Percentiles rank a stretch among this genome's conserved stretches.
Evolutionary conservation across 768 basidiomycete genomes (phyloP).

Genomic region (Pholiota molesta): DNA sequence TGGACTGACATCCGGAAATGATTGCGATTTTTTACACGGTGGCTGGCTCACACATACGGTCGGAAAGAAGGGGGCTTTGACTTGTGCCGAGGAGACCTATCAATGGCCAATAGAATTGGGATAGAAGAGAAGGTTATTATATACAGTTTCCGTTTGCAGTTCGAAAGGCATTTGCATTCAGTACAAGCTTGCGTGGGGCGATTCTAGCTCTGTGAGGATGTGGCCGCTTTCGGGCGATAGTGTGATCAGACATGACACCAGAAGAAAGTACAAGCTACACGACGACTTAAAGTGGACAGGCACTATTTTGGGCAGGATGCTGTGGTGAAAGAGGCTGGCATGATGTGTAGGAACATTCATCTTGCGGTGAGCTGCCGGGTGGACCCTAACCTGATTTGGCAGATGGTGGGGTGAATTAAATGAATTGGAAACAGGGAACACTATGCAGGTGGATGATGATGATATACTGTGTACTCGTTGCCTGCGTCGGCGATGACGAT

Average conservation of each 20-base stretch:
- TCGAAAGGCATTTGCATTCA: neutral
- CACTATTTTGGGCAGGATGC: neutral
- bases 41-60: slow-evolving; percentile 1
- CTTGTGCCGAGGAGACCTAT: slow-evolving; percentile 4
- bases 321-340: neutral
- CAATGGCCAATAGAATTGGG: neutral
- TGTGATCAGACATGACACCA: slow-evolving; percentile 5
- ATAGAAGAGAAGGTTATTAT: neutral
- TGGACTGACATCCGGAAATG: slow-evolving; percentile 1
- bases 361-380: slow-evolving; percentile 1
- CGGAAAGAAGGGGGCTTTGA: slow-evolving; percentile 11
- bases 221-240: slow-evolving; percentile 2
- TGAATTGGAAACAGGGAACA: neutral
- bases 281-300: neutral
- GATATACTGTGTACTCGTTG: neutral
- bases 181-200: neutral
- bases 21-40: neutral
- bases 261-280: neutral
- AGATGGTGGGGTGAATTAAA: neutral
- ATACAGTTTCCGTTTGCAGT: neutral
- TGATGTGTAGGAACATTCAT: slow-evolving; percentile 3
- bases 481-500: neutral
- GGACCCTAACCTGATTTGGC: neutral
- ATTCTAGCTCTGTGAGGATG: slow-evolving; percentile 3
- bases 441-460: neutral